Evolutionary conservation across 1,284 basidiomycete species (phyloP).

Genomic region (Naganishia albida): DNA sequence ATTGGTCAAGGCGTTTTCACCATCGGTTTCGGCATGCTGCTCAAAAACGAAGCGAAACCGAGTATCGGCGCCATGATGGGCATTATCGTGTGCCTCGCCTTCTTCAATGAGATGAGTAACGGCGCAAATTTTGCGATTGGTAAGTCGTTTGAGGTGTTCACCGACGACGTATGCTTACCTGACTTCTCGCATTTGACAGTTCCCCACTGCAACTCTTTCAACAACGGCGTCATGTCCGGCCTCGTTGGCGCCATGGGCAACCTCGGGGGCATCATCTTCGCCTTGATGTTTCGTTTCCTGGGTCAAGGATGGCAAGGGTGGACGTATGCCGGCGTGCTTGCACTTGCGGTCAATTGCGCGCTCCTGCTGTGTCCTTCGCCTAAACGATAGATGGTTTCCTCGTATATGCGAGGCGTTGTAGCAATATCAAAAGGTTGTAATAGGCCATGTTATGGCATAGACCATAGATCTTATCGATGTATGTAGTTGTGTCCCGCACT

Average conservation of each 20-base stretch:
- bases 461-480: no score
- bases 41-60: slow-evolving; percentile 47
- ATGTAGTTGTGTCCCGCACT: no score
- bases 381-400: not conserved
- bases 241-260: slow-evolving; percentile 62
- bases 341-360: slow-evolving; percentile 20
- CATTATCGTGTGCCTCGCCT: slow-evolving; percentile 50
- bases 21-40: slow-evolving; percentile 59
- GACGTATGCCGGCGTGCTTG: slow-evolving; percentile 23
- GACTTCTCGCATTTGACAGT: slow-evolving; percentile 52
- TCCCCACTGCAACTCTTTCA: slow-evolving; percentile 57
- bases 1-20: slow-evolving; percentile 58
- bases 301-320: slow-evolving; percentile 21
- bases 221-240: slow-evolving; percentile 32
- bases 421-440: not conserved
- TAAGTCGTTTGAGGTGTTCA: slow-evolving; percentile 34
- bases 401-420: no score
- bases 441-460: not conserved
- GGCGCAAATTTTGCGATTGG: slow-evolving; percentile 62
- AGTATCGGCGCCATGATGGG: slow-evolving; percentile 45
- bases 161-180: not conserved
- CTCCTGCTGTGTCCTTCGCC: slow-evolving; percentile 14
- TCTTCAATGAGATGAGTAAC: slow-evolving; percentile 59
- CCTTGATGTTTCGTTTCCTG: slow-evolving; percentile 28
- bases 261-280: slow-evolving; percentile 57